A percentile compares a stretch with the other conserved stretches of the same genome.
Evolutionary conservation across 1,284 basidiomycete genomes (phyloP).

Genomic region (Earliella scabrosa): DNA sequence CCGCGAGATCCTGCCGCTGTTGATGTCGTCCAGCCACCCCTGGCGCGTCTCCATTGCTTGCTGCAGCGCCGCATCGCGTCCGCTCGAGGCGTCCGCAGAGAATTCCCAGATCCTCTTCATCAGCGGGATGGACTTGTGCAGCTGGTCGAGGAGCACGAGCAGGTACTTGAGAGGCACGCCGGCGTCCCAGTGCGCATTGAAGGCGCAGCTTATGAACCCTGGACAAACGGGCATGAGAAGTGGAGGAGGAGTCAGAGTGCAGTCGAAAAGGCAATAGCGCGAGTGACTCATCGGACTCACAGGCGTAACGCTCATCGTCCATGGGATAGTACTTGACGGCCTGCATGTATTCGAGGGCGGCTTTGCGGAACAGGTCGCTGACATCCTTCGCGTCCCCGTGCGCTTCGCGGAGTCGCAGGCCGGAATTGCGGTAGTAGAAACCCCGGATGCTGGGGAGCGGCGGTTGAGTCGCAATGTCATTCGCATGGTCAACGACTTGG

Average conservation of each 20-base stretch:
- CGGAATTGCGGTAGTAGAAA: conserved; percentile 36
- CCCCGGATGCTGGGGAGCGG: conserved; percentile 39
- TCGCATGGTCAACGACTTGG: not conserved
- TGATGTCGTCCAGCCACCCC: not conserved
- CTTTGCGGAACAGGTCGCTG: conserved; percentile 14
- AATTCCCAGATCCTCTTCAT: conserved; percentile 32
- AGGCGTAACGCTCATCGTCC: conserved; percentile 40
- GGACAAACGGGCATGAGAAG: too few species aligned
- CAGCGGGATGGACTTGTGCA: conserved; percentile 23
- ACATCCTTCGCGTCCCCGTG: not conserved
- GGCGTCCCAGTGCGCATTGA: conserved; percentile 14
- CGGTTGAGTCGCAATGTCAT: too few species aligned
- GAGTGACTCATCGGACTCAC: conserved; percentile 14
- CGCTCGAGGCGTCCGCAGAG: conserved; percentile 19
- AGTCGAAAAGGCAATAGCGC: not conserved
- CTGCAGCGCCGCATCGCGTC: not conserved
- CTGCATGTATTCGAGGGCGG: conserved; percentile 32
- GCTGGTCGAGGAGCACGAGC: conserved; percentile 15
- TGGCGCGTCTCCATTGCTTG: conserved; percentile 8
- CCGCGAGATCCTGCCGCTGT: not conserved
- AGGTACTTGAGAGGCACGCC: conserved; percentile 12
- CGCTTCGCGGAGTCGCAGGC: not conserved
- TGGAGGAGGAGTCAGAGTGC: not conserved
- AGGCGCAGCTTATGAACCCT: conserved; percentile 23
- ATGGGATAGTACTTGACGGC: conserved; percentile 31